These are phyloP conservation scores for Paraurostyla sp. DNA, from an alignment of 73 alveolate genomes.

Conservation along the genomic window DNA sequence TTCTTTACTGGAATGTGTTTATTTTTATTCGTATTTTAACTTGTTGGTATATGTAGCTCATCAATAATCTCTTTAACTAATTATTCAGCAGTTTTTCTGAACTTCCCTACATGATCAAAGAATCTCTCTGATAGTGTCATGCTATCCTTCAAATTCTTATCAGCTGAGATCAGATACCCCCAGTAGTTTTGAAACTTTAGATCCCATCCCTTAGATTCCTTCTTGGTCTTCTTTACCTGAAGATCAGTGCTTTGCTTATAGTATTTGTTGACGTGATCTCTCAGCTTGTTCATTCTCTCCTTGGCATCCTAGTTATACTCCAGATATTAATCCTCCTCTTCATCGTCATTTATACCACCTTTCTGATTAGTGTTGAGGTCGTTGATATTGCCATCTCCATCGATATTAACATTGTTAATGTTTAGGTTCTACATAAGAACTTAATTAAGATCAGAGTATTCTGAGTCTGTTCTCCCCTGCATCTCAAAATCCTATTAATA, in stretches of 20 bases:
- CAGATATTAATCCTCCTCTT: constrained; percentile 1
- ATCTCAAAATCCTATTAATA: not conserved
- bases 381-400: constrained; percentile 39
- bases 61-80: constrained; percentile 63
- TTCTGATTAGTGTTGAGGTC: not conserved
- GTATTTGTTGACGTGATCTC: constrained; percentile 36
- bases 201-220: constrained; percentile 77
- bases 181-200: constrained; percentile 75
- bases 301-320: constrained; percentile 30
- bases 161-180: constrained; percentile 67
- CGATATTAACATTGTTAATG: constrained; percentile 45
- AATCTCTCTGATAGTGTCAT: constrained; percentile 62
- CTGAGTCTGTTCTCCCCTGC: constrained; percentile 14
- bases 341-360: constrained; percentile 26
- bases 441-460: constrained; percentile 17
- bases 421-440: not conserved
- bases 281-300: constrained; percentile 18
- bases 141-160: constrained; percentile 53
- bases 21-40: constrained; percentile 4
- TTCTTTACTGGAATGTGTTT: constrained; percentile 47
- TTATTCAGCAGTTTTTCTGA: constrained; percentile 27
- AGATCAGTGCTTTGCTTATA: constrained; percentile 14
- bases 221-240: constrained; percentile 41
- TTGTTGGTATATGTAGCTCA: constrained; percentile 53
- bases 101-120: constrained; percentile 74